phyloP scores from a whole-genome alignment of 2,329 filamentous ascomycete genomes.

The Paecilomyces formosus region DNA sequence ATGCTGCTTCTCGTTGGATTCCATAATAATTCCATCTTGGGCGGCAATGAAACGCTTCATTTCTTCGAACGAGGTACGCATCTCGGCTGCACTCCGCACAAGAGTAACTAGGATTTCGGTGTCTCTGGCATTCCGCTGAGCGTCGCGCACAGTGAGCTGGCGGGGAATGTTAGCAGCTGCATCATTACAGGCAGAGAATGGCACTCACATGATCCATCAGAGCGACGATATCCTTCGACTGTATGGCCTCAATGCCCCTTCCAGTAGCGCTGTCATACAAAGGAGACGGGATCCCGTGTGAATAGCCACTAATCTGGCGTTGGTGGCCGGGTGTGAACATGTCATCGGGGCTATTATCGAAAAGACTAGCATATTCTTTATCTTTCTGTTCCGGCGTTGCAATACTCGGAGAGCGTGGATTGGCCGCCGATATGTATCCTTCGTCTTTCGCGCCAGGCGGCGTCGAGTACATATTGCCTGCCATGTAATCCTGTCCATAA shows the following conservation, averaged over 20 bases:
- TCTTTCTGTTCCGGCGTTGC: conserved; percentile 39
- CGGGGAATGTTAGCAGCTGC: conserved; percentile 17
- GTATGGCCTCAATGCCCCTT: conserved; percentile 79
- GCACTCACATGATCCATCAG: conserved; percentile 84
- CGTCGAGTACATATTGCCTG: conserved; percentile 38
- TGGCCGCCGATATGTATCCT: conserved; percentile 78
- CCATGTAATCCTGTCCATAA: conserved; percentile 29
- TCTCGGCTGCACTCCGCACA: conserved; percentile 88
- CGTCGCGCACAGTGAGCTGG: conserved; percentile 86
- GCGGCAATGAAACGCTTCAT: conserved; percentile 88
- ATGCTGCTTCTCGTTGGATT: conserved; percentile 78
- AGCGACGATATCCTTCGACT: conserved; percentile 93
- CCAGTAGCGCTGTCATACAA: conserved; percentile 87
- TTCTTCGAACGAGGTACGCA: conserved; percentile 93
- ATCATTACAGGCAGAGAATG: conserved; percentile 9
- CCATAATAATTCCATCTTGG: conserved; percentile 83
- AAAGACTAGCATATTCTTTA: conserved; percentile 43
- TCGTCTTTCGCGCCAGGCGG: conserved; percentile 67
- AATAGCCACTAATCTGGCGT: conserved; percentile 78
- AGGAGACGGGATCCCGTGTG: conserved; percentile 82
- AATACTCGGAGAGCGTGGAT: conserved; percentile 46
- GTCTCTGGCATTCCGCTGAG: conserved; percentile 89
- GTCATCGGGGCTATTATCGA: conserved; percentile 50
- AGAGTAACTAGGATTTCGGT: conserved; percentile 94
- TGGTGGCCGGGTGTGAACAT: conserved; percentile 55